Conservation (phyloP, 2,329 filamentous ascomycete species). For the Monascus ruber region DNA sequence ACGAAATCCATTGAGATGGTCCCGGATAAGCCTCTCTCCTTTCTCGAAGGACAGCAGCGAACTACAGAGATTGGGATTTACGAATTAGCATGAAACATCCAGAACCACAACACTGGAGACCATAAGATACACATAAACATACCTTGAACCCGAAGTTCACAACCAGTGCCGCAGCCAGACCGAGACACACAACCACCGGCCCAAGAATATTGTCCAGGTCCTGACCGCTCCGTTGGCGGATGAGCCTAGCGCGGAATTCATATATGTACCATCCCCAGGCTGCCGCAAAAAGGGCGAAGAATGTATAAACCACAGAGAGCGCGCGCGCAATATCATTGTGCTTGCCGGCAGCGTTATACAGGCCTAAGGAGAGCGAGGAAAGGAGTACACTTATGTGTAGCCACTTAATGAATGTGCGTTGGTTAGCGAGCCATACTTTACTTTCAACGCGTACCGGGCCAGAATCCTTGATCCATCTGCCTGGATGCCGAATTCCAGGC, state of each 20-base stretch:
- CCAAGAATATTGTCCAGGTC: slow-evolving; percentile 87
- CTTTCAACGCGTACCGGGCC: slow-evolving; percentile 88
- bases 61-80: slow-evolving; percentile 14
- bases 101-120: not conserved
- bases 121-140: slow-evolving; percentile 2
- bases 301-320: slow-evolving; percentile 73
- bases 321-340: slow-evolving; percentile 60
- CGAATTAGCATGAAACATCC: not conserved
- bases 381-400: slow-evolving; percentile 87
- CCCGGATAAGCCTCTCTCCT: slow-evolving; percentile 7
- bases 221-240: slow-evolving; percentile 72
- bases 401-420: slow-evolving; percentile 98
- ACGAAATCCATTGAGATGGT: slow-evolving; percentile 3
- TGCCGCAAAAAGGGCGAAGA: slow-evolving; percentile 71
- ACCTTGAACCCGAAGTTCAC: slow-evolving; percentile 80
- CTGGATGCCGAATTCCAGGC: slow-evolving; percentile 76
- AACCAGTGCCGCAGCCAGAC: slow-evolving; percentile 65
- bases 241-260: slow-evolving; percentile 63
- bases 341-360: slow-evolving; percentile 79
- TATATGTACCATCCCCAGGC: slow-evolving; percentile 83
- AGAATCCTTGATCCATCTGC: slow-evolving; percentile 84
- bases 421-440: slow-evolving; percentile 98
- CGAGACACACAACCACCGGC: slow-evolving; percentile 69
- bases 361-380: slow-evolving; percentile 66
- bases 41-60: slow-evolving; percentile 17